Evolutionary conservation across 1,284 basidiomycete species (phyloP).

Genomic region (Puccinia horiana): DNA sequence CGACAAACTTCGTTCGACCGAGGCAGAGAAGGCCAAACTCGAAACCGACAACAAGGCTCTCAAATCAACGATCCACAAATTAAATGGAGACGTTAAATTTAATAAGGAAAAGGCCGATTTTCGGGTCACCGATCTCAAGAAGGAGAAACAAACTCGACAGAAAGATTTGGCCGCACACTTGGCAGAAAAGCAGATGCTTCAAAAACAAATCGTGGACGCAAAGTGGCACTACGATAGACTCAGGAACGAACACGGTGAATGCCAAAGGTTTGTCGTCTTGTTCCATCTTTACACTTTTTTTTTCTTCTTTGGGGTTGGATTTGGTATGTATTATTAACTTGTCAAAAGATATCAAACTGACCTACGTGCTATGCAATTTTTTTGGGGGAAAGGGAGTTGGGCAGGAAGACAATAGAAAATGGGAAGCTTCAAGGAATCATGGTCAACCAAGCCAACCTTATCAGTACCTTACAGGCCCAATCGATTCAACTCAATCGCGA

Average conservation of each 20-base stretch:
- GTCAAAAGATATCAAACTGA: not conserved
- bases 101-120: not conserved
- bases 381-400: not conserved
- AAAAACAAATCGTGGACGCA: conserved; percentile 12
- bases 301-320: not conserved
- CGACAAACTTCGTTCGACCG: conserved; percentile 1
- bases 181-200: not conserved
- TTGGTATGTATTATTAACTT: not conserved
- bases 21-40: not conserved
- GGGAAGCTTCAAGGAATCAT: not conserved
- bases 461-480: conserved; percentile 15
- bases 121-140: not conserved
- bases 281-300: not conserved
- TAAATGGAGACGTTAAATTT: not conserved
- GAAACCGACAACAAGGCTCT: not conserved
- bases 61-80: not conserved
- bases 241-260: not conserved
- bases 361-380: not conserved
- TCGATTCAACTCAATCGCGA: not conserved
- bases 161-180: not conserved
- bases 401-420: not conserved
- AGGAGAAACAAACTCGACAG: not conserved
- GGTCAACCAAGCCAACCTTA: not conserved
- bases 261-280: not conserved
- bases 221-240: not conserved